Evolutionary conservation across 345 rosid species (phyloP).

Genomic region (Gossypium australe): DNA sequence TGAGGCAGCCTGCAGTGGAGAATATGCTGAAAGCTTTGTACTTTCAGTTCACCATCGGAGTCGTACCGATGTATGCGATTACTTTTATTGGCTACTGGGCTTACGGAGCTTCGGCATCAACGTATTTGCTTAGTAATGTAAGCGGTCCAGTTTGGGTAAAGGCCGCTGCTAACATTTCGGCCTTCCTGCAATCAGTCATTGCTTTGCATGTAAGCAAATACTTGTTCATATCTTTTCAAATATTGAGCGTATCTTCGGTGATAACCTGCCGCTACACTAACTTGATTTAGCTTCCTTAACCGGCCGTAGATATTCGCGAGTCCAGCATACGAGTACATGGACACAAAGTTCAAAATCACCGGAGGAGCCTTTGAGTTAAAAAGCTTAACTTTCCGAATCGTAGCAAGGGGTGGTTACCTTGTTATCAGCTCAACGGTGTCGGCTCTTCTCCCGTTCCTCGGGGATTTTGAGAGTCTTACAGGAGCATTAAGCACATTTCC

Average conservation of each 20-base stretch:
- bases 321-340: not conserved
- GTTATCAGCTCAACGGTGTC: not conserved
- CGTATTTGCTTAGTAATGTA: not conserved
- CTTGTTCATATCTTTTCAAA: not conserved
- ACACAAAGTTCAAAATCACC: not conserved
- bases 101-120: not conserved
- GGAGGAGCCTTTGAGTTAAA: not conserved
- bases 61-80: not conserved
- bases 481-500: not conserved
- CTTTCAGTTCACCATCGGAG: not conserved
- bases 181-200: not conserved
- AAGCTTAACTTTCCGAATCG: not conserved
- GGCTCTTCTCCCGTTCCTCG: not conserved
- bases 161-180: not conserved
- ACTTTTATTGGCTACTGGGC: not conserved
- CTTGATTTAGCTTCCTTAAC: not conserved
- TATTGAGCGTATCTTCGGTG: too few relatives aligned
- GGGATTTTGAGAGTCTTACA: not conserved
- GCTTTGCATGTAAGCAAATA: not conserved
- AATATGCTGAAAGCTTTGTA: constrained; percentile 2
- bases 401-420: not conserved
- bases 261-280: not conserved
- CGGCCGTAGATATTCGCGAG: not conserved
- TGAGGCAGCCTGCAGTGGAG: not conserved
- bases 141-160: not conserved